phyloP scores from a whole-genome alignment of 805 yeast genomes.

The Candida ipomoeae region DNA sequence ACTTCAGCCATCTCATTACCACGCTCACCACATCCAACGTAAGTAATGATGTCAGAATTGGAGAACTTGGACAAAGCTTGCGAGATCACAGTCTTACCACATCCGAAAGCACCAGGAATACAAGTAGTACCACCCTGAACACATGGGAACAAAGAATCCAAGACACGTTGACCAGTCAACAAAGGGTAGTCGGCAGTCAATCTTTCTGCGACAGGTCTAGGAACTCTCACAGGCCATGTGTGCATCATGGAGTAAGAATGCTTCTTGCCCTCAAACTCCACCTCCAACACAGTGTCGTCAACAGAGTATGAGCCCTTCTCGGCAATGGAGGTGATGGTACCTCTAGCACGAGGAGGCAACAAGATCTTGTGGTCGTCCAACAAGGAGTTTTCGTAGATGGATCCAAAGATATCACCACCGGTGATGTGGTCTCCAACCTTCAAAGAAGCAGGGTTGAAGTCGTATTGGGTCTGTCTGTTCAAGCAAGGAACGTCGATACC shows the following conservation, averaged over 20 bases:
- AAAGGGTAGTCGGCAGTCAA: conserved; percentile 91
- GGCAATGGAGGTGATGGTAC: conserved; percentile 89
- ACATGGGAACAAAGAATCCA: conserved; percentile 96
- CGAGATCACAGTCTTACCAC: conserved; percentile 98
- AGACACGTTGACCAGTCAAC: conserved; percentile 97
- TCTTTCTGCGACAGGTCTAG: conserved; percentile 96
- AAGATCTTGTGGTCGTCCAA: conserved; percentile 89
- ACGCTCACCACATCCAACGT: conserved; percentile 92
- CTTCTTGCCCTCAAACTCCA: conserved; percentile 88
- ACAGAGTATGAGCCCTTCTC: conserved; percentile 87
- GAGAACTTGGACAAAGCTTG: conserved; percentile 96
- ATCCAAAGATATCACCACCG: conserved; percentile 97
- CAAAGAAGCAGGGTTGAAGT: conserved; percentile 73
- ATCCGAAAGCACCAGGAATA: conserved; percentile 99
- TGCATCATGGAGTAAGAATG: conserved; percentile 89
- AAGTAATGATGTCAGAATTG: conserved; percentile 93
- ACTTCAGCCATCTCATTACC: conserved; percentile 99
- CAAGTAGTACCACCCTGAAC: conserved; percentile 99
- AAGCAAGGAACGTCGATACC: conserved; percentile 98
- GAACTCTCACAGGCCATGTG: conserved; percentile 99
- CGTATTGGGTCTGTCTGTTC: conserved; percentile 75
- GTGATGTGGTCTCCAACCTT: conserved; percentile 96
- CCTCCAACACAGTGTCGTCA: conserved; percentile 85
- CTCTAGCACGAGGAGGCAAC: conserved; percentile 97
- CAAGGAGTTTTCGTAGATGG: conserved; percentile 89